A percentile compares a stretch with the other conserved stretches of the same genome.
phyloP scores from a whole-genome alignment of 2,329 filamentous ascomycete genomes.

The Claviceps capensis region DNA sequence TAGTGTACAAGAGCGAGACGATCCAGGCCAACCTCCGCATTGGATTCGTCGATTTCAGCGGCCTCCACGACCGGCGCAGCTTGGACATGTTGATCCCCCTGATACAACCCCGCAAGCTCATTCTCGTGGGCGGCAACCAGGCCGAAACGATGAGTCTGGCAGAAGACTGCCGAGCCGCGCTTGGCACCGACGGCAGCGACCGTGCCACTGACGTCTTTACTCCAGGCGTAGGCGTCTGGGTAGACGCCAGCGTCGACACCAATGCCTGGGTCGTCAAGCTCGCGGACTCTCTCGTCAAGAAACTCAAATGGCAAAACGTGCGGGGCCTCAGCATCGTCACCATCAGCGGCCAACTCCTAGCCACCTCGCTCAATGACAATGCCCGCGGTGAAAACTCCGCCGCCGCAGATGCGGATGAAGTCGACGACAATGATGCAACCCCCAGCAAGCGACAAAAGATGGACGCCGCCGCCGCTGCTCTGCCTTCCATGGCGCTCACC shows the following conservation, averaged over 20 bases:
- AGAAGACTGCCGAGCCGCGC: conserved; percentile 60
- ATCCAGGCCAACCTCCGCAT: conserved; percentile 62
- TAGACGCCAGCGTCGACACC: conserved; percentile 92
- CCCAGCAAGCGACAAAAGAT: conserved; percentile 37
- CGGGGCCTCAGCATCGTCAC: conserved; percentile 82
- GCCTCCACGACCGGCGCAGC: conserved; percentile 84
- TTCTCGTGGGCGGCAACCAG: conserved; percentile 70
- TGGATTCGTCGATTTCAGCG: conserved; percentile 82
- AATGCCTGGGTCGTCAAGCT: conserved; percentile 95
- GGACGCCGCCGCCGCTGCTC: conserved; percentile 16
- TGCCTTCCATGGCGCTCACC: conserved; percentile 7
- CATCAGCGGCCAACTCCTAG: conserved; percentile 58
- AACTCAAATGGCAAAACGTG: conserved; percentile 89
- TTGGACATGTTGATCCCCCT: conserved; percentile 89
- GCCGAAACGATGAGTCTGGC: conserved; percentile 71
- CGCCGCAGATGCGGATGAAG: conserved; percentile 7
- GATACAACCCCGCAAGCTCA: conserved; percentile 86
- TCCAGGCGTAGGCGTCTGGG: conserved; percentile 54
- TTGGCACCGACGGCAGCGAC: conserved; percentile 34
- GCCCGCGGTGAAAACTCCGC: conserved; percentile 25
- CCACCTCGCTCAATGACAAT: conserved; percentile 21
- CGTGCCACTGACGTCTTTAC: conserved; percentile 61
- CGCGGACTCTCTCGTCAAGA: conserved; percentile 69
- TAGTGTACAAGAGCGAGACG: conserved; percentile 48
- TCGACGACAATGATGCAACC: conserved; percentile 31